Evolutionary conservation across 495 filamentous ascomycete species (phyloP).

Genomic region (Penicillium coprophilum): DNA sequence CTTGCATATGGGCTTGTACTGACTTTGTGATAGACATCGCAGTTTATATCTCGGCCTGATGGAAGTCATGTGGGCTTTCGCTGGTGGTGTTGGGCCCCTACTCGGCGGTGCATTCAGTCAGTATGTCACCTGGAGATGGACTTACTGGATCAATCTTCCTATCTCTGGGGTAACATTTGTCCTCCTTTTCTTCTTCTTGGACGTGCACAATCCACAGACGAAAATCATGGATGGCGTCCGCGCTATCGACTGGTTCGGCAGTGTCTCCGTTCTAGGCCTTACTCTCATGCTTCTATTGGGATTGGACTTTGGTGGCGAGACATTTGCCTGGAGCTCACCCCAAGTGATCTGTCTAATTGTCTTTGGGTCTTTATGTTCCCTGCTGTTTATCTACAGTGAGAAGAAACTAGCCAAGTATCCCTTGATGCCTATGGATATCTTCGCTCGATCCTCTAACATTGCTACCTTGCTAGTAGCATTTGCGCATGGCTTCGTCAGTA

Average conservation of each 20-base stretch:
- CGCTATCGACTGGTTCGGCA: constrained; percentile 77
- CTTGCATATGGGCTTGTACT: background rate
- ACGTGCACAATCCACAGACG: constrained; percentile 62
- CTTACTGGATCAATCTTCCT: constrained; percentile 74
- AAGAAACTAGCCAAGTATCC: constrained; percentile 70
- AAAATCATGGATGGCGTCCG: constrained; percentile 61
- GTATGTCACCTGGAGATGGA: constrained; percentile 63
- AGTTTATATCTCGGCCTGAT: constrained; percentile 55
- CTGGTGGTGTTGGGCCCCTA: constrained; percentile 61
- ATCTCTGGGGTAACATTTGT: constrained; percentile 55
- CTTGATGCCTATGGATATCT: constrained; percentile 72
- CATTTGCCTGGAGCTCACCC: constrained; percentile 69
- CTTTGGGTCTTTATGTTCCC: constrained; percentile 62
- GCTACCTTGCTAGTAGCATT: constrained; percentile 57
- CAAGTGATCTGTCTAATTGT: constrained; percentile 76
- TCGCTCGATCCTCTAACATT: constrained; percentile 56
- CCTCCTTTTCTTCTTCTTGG: constrained; percentile 57
- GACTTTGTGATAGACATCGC: constrained; percentile 35
- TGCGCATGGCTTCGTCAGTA: constrained; percentile 52
- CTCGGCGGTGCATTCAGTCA: constrained; percentile 68
- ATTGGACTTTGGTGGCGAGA: constrained; percentile 72
- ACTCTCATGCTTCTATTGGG: constrained; percentile 77
- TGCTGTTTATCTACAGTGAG: constrained; percentile 69
- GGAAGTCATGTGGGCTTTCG: constrained; percentile 57
- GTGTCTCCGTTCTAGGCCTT: constrained; percentile 64